Evolutionary conservation across 345 rosid genomes (phyloP).

Genomic region (Aquilaria sinensis): DNA sequence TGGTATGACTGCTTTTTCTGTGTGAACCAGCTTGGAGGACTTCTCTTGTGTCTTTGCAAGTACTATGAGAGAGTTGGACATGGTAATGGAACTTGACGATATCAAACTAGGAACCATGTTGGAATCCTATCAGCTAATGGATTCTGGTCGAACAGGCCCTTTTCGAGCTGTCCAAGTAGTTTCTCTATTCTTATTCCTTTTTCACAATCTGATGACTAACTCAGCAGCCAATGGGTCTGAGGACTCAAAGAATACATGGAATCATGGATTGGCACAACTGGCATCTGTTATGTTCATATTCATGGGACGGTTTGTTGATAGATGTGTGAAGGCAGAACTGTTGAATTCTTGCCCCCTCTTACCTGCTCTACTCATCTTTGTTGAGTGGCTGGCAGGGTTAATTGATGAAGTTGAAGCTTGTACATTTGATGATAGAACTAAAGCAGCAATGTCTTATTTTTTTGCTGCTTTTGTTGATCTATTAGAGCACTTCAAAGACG

Average conservation of each 20-base stretch:
- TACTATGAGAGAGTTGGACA: conserved; percentile 53
- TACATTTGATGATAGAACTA: conserved; percentile 41
- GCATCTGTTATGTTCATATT: conserved; percentile 46
- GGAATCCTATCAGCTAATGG: conserved; percentile 59
- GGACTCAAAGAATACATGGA: conserved; percentile 18
- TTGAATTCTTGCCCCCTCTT: conserved; percentile 52
- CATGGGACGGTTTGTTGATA: conserved; percentile 64
- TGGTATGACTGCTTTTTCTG: conserved; percentile 10
- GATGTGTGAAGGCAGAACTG: conserved; percentile 45
- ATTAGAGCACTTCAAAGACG: conserved; percentile 30
- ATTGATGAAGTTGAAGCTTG: conserved; percentile 36
- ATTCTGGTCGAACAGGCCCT: conserved; percentile 61
- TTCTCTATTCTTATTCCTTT: conserved; percentile 53
- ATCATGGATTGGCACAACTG: conserved; percentile 23
- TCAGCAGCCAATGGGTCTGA: conserved; percentile 20
- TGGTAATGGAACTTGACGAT: conserved; percentile 45
- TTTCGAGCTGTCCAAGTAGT: conserved; percentile 62
- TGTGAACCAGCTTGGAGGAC: conserved; percentile 54
- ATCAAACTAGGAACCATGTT: conserved; percentile 32
- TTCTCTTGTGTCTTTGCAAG: conserved; percentile 60
- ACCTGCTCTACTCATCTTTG: conserved; percentile 67
- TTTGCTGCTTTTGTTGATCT: conserved; percentile 40
- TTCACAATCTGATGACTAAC: conserved; percentile 31
- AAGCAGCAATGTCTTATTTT: conserved; percentile 53
- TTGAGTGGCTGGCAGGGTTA: conserved; percentile 55